Percentiles rank a stretch among this genome's conserved stretches.
Conservation (phyloP, 108 stramenopile genomes). For the Heterococcus sp. region DNA sequence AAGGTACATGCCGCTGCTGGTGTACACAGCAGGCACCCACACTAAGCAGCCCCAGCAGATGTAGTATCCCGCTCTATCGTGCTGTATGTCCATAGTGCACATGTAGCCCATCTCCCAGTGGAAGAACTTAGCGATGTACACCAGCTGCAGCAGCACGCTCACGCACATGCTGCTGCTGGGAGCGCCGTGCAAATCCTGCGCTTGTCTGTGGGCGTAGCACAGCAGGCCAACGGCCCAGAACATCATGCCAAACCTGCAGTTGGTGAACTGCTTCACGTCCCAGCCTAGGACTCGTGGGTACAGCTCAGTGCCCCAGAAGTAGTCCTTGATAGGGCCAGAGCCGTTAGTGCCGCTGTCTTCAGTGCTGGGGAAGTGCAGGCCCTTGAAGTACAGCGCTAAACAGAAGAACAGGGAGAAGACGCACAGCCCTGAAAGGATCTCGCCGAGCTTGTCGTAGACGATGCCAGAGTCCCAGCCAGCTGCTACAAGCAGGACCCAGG, state of each 20-base stretch:
- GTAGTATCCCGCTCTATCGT: conserved; percentile 86
- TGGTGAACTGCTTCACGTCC: conserved; percentile 94
- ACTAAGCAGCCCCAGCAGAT: conserved; percentile 98
- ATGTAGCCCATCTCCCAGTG: conserved; percentile 99
- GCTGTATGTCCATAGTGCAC: conserved; percentile 94
- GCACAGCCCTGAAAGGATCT: conserved; percentile 75
- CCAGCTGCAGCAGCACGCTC: conserved; percentile 67
- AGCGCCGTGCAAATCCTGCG: conserved; percentile 57
- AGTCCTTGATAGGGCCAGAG: conserved; percentile 76
- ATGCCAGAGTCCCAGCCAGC: conserved; percentile 35
- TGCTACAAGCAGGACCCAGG: conserved; percentile 24
- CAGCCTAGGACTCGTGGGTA: conserved; percentile 88
- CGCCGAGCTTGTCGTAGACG: conserved; percentile 75
- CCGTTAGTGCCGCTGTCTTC: conserved; percentile 78
- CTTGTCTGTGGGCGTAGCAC: conserved; percentile 66
- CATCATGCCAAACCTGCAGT: conserved; percentile 97
- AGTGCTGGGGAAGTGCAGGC: conserved; percentile 73
- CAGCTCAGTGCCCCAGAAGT: conserved; percentile 95
- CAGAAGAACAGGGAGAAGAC: conserved; percentile 87
- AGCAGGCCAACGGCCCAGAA: conserved; percentile 81
- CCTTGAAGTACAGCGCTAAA: conserved; percentile 76
- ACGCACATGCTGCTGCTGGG: conserved; percentile 64
- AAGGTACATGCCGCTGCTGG: conserved; percentile 75
- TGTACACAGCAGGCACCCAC: conserved; percentile 95
- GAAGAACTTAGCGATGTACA: conserved; percentile 98